A percentile compares a stretch with the other conserved stretches of the same genome.
Evolutionary conservation across 768 basidiomycete genomes (phyloP).

Genomic region (Pulveroboletus ravenelii): DNA sequence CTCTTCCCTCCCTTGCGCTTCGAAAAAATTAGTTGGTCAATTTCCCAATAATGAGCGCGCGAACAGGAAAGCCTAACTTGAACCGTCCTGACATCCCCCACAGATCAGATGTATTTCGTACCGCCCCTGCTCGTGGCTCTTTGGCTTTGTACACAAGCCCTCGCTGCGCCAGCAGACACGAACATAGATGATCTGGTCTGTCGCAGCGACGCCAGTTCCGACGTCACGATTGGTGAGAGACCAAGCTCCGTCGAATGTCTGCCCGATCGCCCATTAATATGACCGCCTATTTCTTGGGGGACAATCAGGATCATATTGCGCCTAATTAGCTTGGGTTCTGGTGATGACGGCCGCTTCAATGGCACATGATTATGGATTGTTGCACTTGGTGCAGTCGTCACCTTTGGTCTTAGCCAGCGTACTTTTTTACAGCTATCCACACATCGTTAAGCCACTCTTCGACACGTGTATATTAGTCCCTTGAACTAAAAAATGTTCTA

Average conservation of each 20-base stretch:
- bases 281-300: too few relatives aligned
- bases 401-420: too few relatives aligned
- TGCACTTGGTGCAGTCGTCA: background rate
- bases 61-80: background rate
- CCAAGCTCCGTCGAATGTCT: background rate
- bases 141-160: background rate
- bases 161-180: background rate
- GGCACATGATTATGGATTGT: background rate
- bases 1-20: too few relatives aligned
- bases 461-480: too few relatives aligned
- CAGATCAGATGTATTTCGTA: constrained; percentile 2
- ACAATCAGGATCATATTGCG: background rate
- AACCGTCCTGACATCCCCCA: background rate
- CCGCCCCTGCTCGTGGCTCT: background rate
- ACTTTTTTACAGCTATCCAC: too few relatives aligned
- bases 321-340: background rate
- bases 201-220: too few relatives aligned
- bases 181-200: too few relatives aligned
- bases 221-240: background rate
- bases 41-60: too few relatives aligned
- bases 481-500: too few relatives aligned
- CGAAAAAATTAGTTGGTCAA: too few relatives aligned
- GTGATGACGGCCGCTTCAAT: background rate
- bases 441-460: too few relatives aligned
- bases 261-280: background rate